phyloP scores from a whole-genome alignment of 257 asterid species.

The Striga asiatica region DNA sequence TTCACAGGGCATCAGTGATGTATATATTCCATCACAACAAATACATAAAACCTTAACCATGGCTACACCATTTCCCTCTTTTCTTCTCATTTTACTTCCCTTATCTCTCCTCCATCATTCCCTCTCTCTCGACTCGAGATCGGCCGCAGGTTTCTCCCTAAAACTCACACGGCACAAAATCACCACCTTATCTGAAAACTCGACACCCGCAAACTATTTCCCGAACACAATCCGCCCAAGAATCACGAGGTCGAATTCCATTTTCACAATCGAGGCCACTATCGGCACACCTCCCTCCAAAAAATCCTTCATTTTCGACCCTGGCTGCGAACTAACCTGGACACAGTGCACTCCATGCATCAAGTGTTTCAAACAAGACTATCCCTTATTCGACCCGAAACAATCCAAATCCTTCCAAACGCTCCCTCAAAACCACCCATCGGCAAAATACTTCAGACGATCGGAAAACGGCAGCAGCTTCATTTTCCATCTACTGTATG shows the following conservation, averaged over 20 bases:
- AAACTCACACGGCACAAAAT: not conserved
- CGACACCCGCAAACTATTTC: not conserved
- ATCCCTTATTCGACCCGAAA: slow-evolving; percentile 11
- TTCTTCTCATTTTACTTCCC: not conserved
- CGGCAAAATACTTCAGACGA: not conserved
- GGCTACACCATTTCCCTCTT: not conserved
- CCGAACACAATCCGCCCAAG: not conserved
- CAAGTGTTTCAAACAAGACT: slow-evolving; percentile 2
- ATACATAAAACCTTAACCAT: not conserved
- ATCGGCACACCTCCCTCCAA: slow-evolving; percentile 5
- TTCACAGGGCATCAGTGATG: not conserved
- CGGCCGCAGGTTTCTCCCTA: not conserved
- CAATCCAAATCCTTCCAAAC: not conserved
- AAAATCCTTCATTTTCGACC: slow-evolving; percentile 10
- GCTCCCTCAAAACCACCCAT: not conserved
- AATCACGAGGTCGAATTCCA: not conserved
- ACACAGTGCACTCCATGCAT: slow-evolving; percentile 8
- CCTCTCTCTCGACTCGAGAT: not conserved
- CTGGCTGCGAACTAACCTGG: slow-evolving; percentile 6
- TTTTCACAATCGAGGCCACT: slow-evolving; percentile 5
- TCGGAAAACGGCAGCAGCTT: not conserved
- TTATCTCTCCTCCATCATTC: not conserved
- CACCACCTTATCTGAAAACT: not conserved
- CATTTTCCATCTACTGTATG: not conserved
- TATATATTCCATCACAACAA: not conserved